Evolutionary conservation across 805 yeast species (phyloP), one percentile per base, ranked within the genome.

Genomic region (Schwanniomyces sp.): DNA sequence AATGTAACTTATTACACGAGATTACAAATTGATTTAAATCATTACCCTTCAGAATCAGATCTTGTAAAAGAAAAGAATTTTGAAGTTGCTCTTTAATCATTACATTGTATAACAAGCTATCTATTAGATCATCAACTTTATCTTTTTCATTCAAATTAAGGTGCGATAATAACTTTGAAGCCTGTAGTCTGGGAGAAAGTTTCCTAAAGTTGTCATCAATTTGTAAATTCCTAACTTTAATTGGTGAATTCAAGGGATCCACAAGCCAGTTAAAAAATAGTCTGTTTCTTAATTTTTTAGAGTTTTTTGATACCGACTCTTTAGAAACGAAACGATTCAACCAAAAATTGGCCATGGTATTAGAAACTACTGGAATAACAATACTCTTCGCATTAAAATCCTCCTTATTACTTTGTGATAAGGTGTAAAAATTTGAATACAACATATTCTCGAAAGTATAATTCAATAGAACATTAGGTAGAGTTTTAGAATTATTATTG

Each of bases 51-150:
- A 41, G 36, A 25, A 66, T 37, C 44, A 41, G 53, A 4, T 55
- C 36, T 11, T 48, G 7, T 29, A 66, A 45, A 21, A 44, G 46
- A 7, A 45, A 30, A 43, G 57, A 59, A 44, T 67, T 67, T 17
- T 51, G 41, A 26, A 54, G 48, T 26, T 64, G 58, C 16, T 50
- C 48, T n/a, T 56, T 50, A 5, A 62, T 53, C 11, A 66, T 64
- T 7, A 67, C 47, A 46, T 61, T 68, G 49, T 73, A 73, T 28
- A 73, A 55, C 24, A 70, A 55, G 16, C 70, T 62, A 50, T 73
- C 78, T n/a, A 70, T 59, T 52, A 73, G 61, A 54, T 73, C 78
- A 48, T 73, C 78, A 14, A 63, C 47, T 48, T 73, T 73, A 6
- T 52, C 48, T 37, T 56, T 40, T 21, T 48, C n/a, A 10, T 29